A percentile compares a stretch with the other conserved stretches of the same genome.
Conservation (phyloP, 306 rosid species). For the Cicer judaicum region DNA sequence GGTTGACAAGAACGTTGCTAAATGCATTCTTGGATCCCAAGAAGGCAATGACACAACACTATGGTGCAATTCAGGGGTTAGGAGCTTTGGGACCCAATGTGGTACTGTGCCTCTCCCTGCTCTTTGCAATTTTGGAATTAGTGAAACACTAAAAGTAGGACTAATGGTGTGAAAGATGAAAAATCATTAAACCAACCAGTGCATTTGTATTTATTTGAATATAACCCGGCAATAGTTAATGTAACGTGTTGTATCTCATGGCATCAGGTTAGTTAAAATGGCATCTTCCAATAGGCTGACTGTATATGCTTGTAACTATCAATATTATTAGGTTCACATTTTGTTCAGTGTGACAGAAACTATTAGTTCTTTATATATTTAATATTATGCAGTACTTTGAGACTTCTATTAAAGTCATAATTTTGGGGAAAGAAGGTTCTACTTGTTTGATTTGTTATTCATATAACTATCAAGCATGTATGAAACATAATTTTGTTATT, state of each 20-base stretch:
- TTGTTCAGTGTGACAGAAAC: neutral
- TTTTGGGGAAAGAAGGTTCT: constrained; percentile 16
- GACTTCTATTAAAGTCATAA: neutral
- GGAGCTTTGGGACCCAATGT: constrained; percentile 77
- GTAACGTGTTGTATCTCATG: constrained; percentile 24
- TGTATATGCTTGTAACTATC: neutral
- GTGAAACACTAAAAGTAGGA: neutral
- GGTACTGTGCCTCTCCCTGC: constrained; percentile 57
- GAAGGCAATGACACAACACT: constrained; percentile 81
- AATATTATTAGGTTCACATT: constrained; percentile 16
- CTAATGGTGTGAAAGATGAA: neutral
- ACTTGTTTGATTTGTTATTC: constrained; percentile 17
- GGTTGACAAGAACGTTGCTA: constrained; percentile 76
- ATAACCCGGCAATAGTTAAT: constrained; percentile 8
- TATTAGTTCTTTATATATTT: constrained; percentile 11
- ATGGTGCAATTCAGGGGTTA: constrained; percentile 88
- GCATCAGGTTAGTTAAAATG: constrained; percentile 1
- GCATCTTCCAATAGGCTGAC: neutral
- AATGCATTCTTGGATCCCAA: constrained; percentile 90
- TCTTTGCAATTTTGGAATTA: constrained; percentile 22
- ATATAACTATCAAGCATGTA: neutral
- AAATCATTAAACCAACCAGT: constrained; percentile 25
- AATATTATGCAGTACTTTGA: constrained; percentile 20
- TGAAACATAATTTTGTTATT: constrained; percentile 9
- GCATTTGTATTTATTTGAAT: constrained; percentile 11